These are phyloP conservation scores for Ramularia collo-cygni DNA, from an alignment of 2,329 filamentous ascomycete genomes.

Conservation along the genomic window DNA sequence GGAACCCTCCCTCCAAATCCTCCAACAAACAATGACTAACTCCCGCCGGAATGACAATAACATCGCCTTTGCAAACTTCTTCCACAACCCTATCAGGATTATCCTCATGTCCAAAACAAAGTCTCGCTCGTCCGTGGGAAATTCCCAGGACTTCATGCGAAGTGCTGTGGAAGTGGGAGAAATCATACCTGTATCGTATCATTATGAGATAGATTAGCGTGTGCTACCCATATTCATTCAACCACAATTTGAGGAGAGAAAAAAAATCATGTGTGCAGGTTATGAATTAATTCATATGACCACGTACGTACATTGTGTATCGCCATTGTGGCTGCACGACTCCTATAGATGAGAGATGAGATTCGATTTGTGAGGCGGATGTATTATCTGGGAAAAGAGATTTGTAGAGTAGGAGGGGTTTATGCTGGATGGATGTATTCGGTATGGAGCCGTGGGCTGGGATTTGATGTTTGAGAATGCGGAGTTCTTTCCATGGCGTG, in stretches of 20 bases:
- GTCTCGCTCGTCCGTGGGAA: conserved; percentile 48
- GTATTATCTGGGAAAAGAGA: conserved; percentile 43
- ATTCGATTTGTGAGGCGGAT: conserved; percentile 47
- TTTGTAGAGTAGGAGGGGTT: conserved; percentile 62
- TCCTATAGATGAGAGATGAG: conserved; percentile 47
- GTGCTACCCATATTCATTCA: too few relatives aligned
- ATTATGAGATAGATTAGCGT: too few relatives aligned
- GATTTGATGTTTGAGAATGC: conserved; percentile 54
- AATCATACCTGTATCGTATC: conserved; percentile 39
- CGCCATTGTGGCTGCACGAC: conserved; percentile 59
- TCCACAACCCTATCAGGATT: conserved; percentile 53
- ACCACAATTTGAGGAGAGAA: too few relatives aligned
- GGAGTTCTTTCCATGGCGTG: conserved; percentile 45
- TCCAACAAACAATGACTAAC: conserved; percentile 58
- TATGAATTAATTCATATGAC: too few relatives aligned
- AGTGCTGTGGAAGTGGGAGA: conserved; percentile 61
- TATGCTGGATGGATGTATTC: conserved; percentile 58
- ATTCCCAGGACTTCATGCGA: conserved; percentile 61
- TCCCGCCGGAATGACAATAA: conserved; percentile 59
- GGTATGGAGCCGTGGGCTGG: conserved; percentile 48
- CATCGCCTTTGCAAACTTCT: conserved; percentile 52
- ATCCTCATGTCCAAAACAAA: conserved; percentile 61
- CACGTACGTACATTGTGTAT: conserved; percentile 59
- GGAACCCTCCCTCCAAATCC: conserved; percentile 50
- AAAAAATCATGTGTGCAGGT: too few relatives aligned